phyloP scores from a whole-genome alignment of 2,329 filamentous ascomycete species.

The Aspergillus sp. region DNA sequence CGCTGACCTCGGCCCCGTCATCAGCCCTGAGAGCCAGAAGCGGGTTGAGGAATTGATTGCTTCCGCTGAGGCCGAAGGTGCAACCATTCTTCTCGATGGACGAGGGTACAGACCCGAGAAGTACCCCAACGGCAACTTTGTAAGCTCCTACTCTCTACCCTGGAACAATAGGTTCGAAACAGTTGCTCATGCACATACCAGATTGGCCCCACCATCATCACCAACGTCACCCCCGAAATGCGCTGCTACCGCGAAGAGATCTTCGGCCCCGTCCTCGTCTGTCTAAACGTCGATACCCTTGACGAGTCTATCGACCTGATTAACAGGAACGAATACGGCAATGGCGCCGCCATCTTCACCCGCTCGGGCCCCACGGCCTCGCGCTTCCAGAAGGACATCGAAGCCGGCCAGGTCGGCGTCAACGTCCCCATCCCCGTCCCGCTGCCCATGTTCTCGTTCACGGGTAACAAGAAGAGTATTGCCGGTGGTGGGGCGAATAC shows the following conservation, averaged over 20 bases:
- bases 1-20: slow-evolving; percentile 57
- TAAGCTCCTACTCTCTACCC: slow-evolving; percentile 28
- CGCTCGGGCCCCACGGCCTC: slow-evolving; percentile 52
- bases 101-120: slow-evolving; percentile 53
- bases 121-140: slow-evolving; percentile 60
- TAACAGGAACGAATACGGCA: slow-evolving; percentile 60
- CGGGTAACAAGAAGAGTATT: slow-evolving; percentile 75
- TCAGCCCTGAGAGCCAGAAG: slow-evolving; percentile 55
- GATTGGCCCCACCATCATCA: slow-evolving; percentile 58
- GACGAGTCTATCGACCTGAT: slow-evolving; percentile 57
- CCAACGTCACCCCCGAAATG: slow-evolving; percentile 58
- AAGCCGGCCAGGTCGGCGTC: slow-evolving; percentile 59
- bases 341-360: slow-evolving; percentile 60
- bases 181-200: slow-evolving; percentile 13
- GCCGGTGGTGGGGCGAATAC: slow-evolving; percentile 87
- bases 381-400: slow-evolving; percentile 56
- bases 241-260: slow-evolving; percentile 60
- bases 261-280: slow-evolving; percentile 59
- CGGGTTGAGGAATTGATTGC: slow-evolving; percentile 55
- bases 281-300: slow-evolving; percentile 51
- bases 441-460: slow-evolving; percentile 56
- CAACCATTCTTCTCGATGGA: slow-evolving; percentile 56
- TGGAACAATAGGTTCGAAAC: not conserved
- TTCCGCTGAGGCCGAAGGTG: slow-evolving; percentile 55
- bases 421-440: slow-evolving; percentile 59